Base-by-base conservation (phyloP, 306 rosid genomes). In the Prunus mira region DNA sequence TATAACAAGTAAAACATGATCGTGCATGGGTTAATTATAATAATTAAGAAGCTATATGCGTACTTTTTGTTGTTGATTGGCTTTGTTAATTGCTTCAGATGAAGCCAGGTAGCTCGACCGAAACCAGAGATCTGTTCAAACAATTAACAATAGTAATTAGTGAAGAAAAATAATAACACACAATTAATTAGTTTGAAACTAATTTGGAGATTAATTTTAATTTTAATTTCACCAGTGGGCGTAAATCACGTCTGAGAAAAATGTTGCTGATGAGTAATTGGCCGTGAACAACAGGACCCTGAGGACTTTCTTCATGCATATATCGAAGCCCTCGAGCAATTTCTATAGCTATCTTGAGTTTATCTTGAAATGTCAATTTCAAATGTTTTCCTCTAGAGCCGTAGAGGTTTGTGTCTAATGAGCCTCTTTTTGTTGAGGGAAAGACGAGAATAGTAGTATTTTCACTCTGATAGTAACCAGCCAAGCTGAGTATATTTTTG, bases 301-400 rank as follows among this genome's bases (percentile, higher is more conserved):
- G 52, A 6, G 84, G 81, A 64, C 81, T 76, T 64, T 81, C 81
- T 76, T 65, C 77, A 32, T 76, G 81, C 84, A 76, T 70, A 43
- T 81, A 81, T 76, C 84, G 60, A 65, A 81, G 43, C 51, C 84
- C 81, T 46, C 62, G 77, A 32, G 78, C 84, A 70, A 81, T 76
- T 45, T 34, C 80, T 54, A 65, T 22, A 3, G 77, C 78, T n/a
- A 71, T 65, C 69, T 52, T 70, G 28, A 76, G 14, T 22, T 64
- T 71, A 3, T 70, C 64, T 46, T 76, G 74, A 72, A 81, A 76
- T 81, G 68, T 76, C 27, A 81, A 15, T 45, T 45, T 64, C 32
- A 50, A 19, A 41, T 52, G 72, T 5, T 55, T 18, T 46, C 73
- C 84, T 10, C 57, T 12, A 19, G 56, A 27, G 32, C 80, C 73